A percentile compares a stretch with the other conserved stretches of the same genome.
Evolutionary conservation across 257 asterid genomes (phyloP).

Genomic region (Gentiana macrophylla): DNA sequence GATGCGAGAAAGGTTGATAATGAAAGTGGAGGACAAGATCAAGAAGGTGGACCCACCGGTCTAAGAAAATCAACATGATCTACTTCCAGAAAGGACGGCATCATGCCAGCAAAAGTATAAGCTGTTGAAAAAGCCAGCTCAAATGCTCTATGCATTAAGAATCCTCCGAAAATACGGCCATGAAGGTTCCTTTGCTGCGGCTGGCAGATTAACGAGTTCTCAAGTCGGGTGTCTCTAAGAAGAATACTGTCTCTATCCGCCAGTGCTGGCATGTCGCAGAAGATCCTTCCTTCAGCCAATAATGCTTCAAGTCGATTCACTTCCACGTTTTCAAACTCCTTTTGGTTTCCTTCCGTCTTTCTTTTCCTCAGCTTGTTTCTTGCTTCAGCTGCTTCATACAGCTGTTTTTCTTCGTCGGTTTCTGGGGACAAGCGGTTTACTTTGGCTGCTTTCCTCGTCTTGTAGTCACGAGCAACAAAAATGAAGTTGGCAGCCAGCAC

Average conservation of each 20-base stretch:
- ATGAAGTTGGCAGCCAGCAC: constrained; percentile 88
- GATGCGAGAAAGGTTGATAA: not conserved
- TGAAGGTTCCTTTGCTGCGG: constrained; percentile 97
- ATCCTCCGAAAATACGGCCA: constrained; percentile 96
- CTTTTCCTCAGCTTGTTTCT: constrained; percentile 57
- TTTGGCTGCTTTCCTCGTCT: constrained; percentile 75
- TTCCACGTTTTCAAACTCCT: constrained; percentile 51
- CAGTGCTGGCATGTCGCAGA: constrained; percentile 96
- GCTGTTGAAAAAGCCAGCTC: constrained; percentile 85
- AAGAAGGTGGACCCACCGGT: constrained; percentile 47
- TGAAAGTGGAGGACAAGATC: not conserved
- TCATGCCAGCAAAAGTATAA: constrained; percentile 89
- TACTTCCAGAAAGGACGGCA: constrained; percentile 90
- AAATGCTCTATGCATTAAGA: constrained; percentile 86
- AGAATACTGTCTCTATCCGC: constrained; percentile 93
- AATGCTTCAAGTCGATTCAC: constrained; percentile 40
- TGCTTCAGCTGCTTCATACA: constrained; percentile 71
- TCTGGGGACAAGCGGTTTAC: constrained; percentile 65
- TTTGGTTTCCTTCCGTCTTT: constrained; percentile 34
- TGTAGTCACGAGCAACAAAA: constrained; percentile 94
- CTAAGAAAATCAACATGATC: constrained; percentile 90
- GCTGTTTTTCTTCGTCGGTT: constrained; percentile 58
- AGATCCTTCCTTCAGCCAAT: constrained; percentile 79
- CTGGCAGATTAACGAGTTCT: constrained; percentile 90
- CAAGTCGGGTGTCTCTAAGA: constrained; percentile 80